Evolutionary conservation across 164 flowering plant genomes (phyloP).

Genomic region (Umbilicus rupestris): DNA sequence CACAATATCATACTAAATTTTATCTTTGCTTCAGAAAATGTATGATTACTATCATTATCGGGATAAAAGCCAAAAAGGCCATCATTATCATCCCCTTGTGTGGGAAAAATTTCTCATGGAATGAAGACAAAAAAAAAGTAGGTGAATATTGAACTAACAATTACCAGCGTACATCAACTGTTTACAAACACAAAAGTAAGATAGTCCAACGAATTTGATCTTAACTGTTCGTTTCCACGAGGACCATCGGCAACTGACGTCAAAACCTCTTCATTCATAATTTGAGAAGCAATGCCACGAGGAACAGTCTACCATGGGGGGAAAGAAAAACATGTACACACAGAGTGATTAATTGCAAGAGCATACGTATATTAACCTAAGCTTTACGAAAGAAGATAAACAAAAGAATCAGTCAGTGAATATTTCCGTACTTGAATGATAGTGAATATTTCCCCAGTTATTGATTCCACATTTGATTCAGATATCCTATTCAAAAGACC

Average conservation of each 20-base stretch:
- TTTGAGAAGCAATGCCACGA: constrained; percentile 56
- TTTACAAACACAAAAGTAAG: not conserved
- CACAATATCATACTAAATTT: too few species aligned
- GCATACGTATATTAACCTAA: not conserved
- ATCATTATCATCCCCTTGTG: too few species aligned
- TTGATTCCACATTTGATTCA: constrained; percentile 79
- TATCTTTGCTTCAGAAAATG: too few species aligned
- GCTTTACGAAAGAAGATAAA: not conserved
- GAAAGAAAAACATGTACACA: not conserved
- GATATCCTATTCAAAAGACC: constrained; percentile 82
- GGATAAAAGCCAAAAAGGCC: too few species aligned
- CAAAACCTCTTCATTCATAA: constrained; percentile 67
- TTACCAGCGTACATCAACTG: not conserved
- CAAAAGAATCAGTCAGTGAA: not conserved
- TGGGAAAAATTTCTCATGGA: too few species aligned
- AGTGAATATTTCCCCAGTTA: constrained; percentile 58
- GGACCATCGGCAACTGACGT: constrained; percentile 71
- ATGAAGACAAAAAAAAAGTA: too few species aligned
- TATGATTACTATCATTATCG: too few species aligned
- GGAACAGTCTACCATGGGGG: constrained; percentile 41
- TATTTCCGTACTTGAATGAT: constrained; percentile 37
- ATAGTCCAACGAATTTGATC: constrained; percentile 4
- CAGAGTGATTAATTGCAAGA: not conserved
- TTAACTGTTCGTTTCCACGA: constrained; percentile 93
- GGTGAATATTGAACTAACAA: too few species aligned